Base-by-base conservation (phyloP, 1,284 basidiomycete genomes). In the Malassezia equina region DNA sequence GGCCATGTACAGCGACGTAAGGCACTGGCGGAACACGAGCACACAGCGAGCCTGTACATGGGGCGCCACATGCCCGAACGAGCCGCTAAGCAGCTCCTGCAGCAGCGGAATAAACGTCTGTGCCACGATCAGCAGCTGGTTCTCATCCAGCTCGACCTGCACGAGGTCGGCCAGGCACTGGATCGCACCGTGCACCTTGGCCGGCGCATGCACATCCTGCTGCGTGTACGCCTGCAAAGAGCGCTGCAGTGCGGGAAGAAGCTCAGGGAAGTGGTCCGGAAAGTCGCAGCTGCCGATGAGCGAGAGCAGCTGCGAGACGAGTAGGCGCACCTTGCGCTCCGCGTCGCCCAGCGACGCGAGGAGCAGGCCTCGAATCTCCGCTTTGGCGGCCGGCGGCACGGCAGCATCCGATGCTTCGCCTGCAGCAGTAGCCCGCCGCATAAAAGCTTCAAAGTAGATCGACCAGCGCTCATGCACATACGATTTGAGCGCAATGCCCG, bases 1-100 rank as follows among this genome's bases (percentile, higher is more conserved):
- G 56, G 96, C 88, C 84, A 91, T 96, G 76, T 85, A 90, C 17
- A 96, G 79, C 8, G 89, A 86, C 51, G 84, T 82, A 12, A 95
- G 80, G 68, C 90, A 89, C 78, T 96, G 88, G 27, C 86, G 80
- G 77, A 95, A 95, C 32, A 95, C 88, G 11, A 84, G 81, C 11
- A 98, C 79, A 1, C 88, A 85, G 42, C 88, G 82, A 0, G 90
- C 83, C 33, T 90, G 59, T 6, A 66, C 55, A 32, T 59, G 52
- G 2, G 64, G 46, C n/a, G 63, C 57, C 57, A 67, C 57, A 25
- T 40, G 46, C 7, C 27, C 42, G 4, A 59, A 42, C 19, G 52
- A 43, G 41, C 62, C 59, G 2, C 50, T 57, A 3, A 73, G 36
- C 1, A 72, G 56, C 4, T 49, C 47, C 21, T 70, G 68, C 17